Conservation (phyloP, 208 protist species). For the Porcisia deanei region DNA sequence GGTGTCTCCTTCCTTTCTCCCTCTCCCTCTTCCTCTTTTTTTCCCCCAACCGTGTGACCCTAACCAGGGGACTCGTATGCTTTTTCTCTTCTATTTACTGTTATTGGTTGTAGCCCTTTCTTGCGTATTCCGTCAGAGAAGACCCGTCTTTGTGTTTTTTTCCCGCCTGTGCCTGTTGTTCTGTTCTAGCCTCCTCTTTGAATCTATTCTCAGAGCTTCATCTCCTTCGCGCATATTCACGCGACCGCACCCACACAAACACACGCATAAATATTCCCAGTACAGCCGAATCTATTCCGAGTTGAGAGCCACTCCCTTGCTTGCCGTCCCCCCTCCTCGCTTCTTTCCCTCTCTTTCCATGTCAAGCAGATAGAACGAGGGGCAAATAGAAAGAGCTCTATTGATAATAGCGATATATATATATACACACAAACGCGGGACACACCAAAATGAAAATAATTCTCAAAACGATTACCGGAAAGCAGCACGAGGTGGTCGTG, state of each 20-base stretch:
- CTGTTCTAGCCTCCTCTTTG: neutral
- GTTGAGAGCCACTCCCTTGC: neutral
- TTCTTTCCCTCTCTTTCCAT: neutral
- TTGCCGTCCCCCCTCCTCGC: neutral
- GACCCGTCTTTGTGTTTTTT: neutral
- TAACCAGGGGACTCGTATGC: neutral
- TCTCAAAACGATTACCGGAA: slow-evolving; percentile 67
- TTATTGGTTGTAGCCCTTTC: neutral
- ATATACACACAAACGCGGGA: neutral
- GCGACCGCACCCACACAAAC: neutral
- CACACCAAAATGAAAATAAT: slow-evolving; percentile 63
- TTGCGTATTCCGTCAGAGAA: neutral
- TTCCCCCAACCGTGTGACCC: too few relatives aligned
- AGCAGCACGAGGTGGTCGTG: slow-evolving; percentile 57
- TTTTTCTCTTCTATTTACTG: neutral
- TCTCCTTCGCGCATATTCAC: neutral
- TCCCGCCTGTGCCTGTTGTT: neutral
- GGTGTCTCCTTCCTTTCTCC: neutral
- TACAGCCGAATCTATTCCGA: neutral
- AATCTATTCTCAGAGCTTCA: too few relatives aligned
- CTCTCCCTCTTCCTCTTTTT: neutral
- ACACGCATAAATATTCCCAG: neutral
- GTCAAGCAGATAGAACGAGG: neutral
- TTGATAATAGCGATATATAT: neutral
- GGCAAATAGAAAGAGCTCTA: neutral